Conservation (phyloP, 257 asterid species). For the Solanum ossicruentum region DNA sequence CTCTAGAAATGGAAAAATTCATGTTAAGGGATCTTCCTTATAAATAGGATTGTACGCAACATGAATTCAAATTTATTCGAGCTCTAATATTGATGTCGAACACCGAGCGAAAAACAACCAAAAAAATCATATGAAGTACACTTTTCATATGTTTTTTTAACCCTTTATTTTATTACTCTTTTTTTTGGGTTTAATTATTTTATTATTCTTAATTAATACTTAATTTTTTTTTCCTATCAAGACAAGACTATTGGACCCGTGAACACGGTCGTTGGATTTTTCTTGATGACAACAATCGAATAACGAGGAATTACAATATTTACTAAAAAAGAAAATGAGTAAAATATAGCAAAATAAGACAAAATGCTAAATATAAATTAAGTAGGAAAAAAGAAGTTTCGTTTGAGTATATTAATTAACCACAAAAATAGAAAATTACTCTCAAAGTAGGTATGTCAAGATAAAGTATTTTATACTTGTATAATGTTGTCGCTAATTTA, state of each 20-base stretch:
- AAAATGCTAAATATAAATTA: not conserved
- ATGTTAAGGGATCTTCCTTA: no score
- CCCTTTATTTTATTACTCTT: no score
- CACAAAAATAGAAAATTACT: not conserved
- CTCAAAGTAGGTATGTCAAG: not conserved
- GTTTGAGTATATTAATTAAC: not conserved
- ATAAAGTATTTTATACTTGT: not conserved
- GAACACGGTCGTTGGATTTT: not conserved
- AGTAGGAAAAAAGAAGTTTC: not conserved
- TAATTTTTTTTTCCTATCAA: not conserved
- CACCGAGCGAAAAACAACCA: no score
- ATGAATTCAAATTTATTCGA: no score
- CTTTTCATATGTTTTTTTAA: no score
- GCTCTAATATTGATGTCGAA: no score
- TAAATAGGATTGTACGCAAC: fast-evolving
- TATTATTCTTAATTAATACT: not conserved
- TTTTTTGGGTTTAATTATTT: not conserved
- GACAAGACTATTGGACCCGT: not conserved
- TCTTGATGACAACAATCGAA: not conserved
- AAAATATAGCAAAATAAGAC: not conserved
- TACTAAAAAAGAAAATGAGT: not conserved
- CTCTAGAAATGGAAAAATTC: no score
- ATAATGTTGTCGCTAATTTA: not conserved
- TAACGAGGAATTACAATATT: not conserved
- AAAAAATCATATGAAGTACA: no score